Conservation (phyloP, 164 flowering plant genomes). For the Cinnamomum chago region DNA sequence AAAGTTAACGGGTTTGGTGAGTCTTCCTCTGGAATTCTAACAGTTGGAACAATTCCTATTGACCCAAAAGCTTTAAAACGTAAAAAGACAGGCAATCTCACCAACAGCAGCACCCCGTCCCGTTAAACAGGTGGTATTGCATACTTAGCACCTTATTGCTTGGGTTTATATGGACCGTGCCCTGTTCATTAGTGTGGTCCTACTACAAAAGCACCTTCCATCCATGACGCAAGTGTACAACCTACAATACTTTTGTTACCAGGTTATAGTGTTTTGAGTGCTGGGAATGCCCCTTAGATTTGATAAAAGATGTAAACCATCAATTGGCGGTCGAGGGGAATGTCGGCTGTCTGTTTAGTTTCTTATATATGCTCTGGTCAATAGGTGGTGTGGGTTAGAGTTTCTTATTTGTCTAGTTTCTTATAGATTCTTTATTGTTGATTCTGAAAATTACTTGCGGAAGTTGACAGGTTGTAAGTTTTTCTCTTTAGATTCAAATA, state of each 20-base stretch:
- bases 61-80: conserved; percentile 42
- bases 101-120: neutral
- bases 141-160: neutral
- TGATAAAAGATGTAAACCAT: conserved; percentile 7
- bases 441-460: conserved; percentile 12
- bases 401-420: too few species aligned
- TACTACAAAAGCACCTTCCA: neutral
- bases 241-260: conserved; percentile 16
- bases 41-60: conserved; percentile 66
- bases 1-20: conserved; percentile 46
- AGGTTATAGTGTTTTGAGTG: conserved; percentile 15
- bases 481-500: conserved; percentile 18
- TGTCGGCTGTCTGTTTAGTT: neutral
- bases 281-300: neutral
- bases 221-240: conserved; percentile 19
- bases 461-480: conserved; percentile 18
- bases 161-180: neutral
- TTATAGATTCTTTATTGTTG: conserved; percentile 14
- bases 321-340: neutral
- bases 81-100: conserved; percentile 15
- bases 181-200: neutral
- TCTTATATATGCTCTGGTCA: neutral
- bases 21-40: conserved; percentile 33
- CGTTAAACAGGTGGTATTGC: neutral
- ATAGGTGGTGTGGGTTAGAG: conserved; percentile 1